These are phyloP conservation scores for Lasiodiplodia theobromae DNA, from an alignment of 2,329 filamentous ascomycete species.

Conservation along the genomic window DNA sequence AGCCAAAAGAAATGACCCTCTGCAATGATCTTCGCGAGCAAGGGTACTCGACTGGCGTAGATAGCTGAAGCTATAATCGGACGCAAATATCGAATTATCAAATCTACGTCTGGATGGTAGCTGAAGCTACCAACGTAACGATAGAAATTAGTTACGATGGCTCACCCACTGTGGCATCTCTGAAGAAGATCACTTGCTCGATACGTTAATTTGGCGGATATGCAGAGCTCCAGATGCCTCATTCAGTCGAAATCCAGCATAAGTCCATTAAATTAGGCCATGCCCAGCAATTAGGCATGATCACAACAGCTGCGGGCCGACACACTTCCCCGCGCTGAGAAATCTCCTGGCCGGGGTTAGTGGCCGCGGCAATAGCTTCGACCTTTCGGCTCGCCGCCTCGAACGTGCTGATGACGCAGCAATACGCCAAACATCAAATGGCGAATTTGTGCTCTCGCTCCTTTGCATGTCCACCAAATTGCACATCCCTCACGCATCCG, in stretches of 20 bases:
- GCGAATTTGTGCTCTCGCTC: neutral
- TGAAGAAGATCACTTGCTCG: neutral
- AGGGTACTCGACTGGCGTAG: no score
- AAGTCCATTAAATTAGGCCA: neutral
- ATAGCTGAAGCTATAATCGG: no score
- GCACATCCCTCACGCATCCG: neutral
- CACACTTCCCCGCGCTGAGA: conserved; percentile 19
- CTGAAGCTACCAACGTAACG: no score
- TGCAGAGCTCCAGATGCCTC: neutral
- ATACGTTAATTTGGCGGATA: neutral
- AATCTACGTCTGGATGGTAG: no score
- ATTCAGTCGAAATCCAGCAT: neutral
- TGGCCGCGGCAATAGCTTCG: conserved; percentile 5
- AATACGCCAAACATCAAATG: conserved; percentile 9
- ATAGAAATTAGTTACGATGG: no score
- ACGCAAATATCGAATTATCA: no score
- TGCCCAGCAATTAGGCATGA: neutral
- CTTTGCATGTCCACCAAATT: neutral
- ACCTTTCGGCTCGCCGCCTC: conserved; percentile 5
- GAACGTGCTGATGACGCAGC: conserved; percentile 25
- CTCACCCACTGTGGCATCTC: no score
- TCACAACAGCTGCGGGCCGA: neutral
- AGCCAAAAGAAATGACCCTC: no score
- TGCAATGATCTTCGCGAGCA: no score
- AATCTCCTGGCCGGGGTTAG: conserved; percentile 8